phyloP scores from a whole-genome alignment of 164 flowering plant species.

The Vitis cinerea region DNA sequence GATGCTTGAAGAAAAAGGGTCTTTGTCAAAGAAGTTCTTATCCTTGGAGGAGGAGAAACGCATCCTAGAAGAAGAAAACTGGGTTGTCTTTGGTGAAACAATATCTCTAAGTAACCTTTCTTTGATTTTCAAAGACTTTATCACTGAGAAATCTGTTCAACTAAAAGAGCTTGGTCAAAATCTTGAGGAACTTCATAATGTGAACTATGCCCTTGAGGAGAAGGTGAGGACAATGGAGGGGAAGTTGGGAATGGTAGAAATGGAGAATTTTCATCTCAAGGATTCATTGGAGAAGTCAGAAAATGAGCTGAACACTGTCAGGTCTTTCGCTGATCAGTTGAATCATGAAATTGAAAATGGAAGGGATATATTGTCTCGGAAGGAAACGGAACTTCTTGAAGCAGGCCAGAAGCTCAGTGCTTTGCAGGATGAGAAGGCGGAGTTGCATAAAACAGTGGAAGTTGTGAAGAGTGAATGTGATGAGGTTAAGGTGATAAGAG shows the following conservation, averaged over 20 bases:
- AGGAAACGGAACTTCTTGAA: constrained; percentile 39
- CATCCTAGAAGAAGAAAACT: constrained; percentile 41
- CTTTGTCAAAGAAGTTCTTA: constrained; percentile 21
- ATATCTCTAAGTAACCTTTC: constrained; percentile 33
- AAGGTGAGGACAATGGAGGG: constrained; percentile 25
- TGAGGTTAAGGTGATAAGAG: constrained; percentile 23
- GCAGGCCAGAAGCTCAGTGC: constrained; percentile 26
- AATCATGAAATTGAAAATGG: constrained; percentile 26
- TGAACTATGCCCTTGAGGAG: constrained; percentile 37
- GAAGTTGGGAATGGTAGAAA: constrained; percentile 25
- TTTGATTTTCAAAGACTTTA: constrained; percentile 26
- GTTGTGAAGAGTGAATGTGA: constrained; percentile 28
- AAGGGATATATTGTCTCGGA: constrained; percentile 30
- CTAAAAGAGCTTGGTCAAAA: constrained; percentile 28
- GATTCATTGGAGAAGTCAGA: constrained; percentile 33
- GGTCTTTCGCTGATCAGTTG: constrained; percentile 26
- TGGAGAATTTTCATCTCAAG: constrained; percentile 37
- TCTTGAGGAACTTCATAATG: constrained; percentile 27
- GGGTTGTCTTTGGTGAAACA: constrained; percentile 28
- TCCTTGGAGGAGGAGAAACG: constrained; percentile 31
- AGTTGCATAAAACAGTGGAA: constrained; percentile 20
- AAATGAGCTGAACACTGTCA: constrained; percentile 31
- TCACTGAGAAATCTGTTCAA: constrained; percentile 34
- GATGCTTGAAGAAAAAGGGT: constrained; percentile 36
- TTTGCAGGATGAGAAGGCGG: constrained; percentile 23